Percentiles rank a stretch among this genome's conserved stretches.
Evolutionary conservation across 2,329 filamentous ascomycete species (phyloP).

Genomic region (Cyphellophora europaea): DNA sequence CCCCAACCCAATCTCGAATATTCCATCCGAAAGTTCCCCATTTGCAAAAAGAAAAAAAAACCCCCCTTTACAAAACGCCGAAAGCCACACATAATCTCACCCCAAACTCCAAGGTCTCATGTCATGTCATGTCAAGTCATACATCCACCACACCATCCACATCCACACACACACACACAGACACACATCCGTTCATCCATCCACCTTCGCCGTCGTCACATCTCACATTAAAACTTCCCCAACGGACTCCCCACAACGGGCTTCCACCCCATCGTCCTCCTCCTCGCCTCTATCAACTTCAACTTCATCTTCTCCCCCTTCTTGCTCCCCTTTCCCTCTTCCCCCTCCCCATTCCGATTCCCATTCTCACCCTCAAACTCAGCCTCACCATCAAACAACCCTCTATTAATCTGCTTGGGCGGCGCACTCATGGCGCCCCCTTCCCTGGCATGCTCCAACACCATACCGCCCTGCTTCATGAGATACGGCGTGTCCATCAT

Average conservation of each 20-base stretch:
- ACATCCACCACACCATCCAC: too few relatives aligned
- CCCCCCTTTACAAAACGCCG: too few relatives aligned
- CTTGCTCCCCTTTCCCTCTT: conserved; percentile 4
- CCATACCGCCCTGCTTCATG: conserved; percentile 29
- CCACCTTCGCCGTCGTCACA: too few relatives aligned
- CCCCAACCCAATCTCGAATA: too few relatives aligned
- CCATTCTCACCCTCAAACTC: conserved; percentile 13
- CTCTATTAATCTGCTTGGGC: conserved; percentile 38
- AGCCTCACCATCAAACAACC: conserved; percentile 31
- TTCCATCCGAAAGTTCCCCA: too few relatives aligned
- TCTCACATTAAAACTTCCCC: conserved; percentile 20
- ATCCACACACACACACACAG: too few relatives aligned
- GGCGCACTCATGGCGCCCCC: conserved; percentile 45
- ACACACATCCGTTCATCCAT: too few relatives aligned
- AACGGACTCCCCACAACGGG: conserved; percentile 67
- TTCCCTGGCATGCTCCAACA: conserved; percentile 5
- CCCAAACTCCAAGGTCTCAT: too few relatives aligned
- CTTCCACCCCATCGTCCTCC: conserved; percentile 70
- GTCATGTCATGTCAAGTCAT: too few relatives aligned
- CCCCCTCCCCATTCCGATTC: too few relatives aligned
- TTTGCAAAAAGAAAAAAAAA: too few relatives aligned
- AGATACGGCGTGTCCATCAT: conserved; percentile 29
- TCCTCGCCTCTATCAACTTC: conserved; percentile 56
- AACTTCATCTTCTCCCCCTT: conserved; percentile 2
- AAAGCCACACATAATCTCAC: too few relatives aligned